Evolutionary conservation across 192 early-diverging fungal genomes (phyloP).

Genomic region (Linnemannia elongata): DNA sequence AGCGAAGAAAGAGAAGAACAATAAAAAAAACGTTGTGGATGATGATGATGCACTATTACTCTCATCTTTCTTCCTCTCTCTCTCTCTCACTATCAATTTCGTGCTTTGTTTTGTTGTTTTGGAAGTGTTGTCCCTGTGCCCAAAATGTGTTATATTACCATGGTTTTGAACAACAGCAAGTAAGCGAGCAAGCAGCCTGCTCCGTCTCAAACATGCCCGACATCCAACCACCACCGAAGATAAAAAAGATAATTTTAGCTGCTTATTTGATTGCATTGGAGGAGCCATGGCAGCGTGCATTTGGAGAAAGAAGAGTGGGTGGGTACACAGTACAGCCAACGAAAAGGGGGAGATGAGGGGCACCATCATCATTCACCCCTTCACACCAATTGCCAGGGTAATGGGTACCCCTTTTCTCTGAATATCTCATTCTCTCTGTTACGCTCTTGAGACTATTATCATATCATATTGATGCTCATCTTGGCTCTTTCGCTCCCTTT

Average conservation of each 20-base stretch:
- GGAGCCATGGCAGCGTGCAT: not conserved
- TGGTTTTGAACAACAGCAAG: not conserved
- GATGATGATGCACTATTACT: not conserved
- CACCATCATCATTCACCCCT: not conserved
- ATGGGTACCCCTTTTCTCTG: not conserved
- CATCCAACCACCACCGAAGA: not conserved
- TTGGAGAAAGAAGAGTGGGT: not conserved
- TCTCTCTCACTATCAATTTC: no score
- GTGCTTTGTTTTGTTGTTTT: not conserved
- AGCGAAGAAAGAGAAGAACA: not conserved
- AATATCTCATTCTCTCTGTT: not conserved
- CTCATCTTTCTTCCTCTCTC: not conserved
- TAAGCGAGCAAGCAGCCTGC: no score
- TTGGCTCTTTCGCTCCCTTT: not conserved
- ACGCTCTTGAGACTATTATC: not conserved
- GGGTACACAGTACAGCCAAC: not conserved
- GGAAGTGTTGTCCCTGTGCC: not conserved
- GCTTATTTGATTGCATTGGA: not conserved
- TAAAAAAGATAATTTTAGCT: conserved; percentile 9
- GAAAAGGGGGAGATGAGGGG: not conserved
- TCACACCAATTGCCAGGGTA: not conserved
- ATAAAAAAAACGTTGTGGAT: not conserved
- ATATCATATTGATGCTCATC: conserved; percentile 8
- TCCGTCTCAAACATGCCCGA: not conserved
- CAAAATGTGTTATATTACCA: not conserved